phyloP scores from a whole-genome alignment of 176 grass and related monocot species.

The Cenchrus purpureus region DNA sequence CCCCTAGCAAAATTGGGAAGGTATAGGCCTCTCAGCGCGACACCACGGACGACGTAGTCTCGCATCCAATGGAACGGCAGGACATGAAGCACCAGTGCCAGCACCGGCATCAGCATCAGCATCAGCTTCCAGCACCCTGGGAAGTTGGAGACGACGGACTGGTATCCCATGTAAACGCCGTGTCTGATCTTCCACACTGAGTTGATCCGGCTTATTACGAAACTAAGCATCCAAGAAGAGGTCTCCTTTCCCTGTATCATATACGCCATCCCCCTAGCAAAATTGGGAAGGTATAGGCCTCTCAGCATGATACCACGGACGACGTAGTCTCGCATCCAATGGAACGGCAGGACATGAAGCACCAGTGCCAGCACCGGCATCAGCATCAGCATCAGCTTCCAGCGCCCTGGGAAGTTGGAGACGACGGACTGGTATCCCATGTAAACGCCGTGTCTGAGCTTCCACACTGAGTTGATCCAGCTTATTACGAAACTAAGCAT shows the following conservation, averaged over 20 bases:
- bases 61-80: constrained; percentile 50
- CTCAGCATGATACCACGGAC: constrained; percentile 41
- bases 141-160: constrained; percentile 30
- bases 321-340: constrained; percentile 55
- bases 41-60: constrained; percentile 53
- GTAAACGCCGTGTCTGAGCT: constrained; percentile 44
- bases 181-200: constrained; percentile 48
- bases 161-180: constrained; percentile 33
- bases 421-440: constrained; percentile 25
- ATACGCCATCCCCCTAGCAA: not conserved
- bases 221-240: not conserved
- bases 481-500: constrained; percentile 1
- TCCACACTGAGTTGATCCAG: constrained; percentile 38
- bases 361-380: constrained; percentile 37
- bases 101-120: constrained; percentile 35
- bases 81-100: constrained; percentile 49
- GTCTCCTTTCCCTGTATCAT: constrained; percentile 41
- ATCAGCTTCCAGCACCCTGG: constrained; percentile 48
- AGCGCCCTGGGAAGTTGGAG: constrained; percentile 52
- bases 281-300: constrained; percentile 13
- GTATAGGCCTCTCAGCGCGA: constrained; percentile 11
- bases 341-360: constrained; percentile 53
- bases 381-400: constrained; percentile 38
- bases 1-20: constrained; percentile 17
- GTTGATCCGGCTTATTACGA: constrained; percentile 29